Base-by-base conservation (phyloP, 1,284 basidiomycete genomes). In the Tilletiaria anomala region DNA sequence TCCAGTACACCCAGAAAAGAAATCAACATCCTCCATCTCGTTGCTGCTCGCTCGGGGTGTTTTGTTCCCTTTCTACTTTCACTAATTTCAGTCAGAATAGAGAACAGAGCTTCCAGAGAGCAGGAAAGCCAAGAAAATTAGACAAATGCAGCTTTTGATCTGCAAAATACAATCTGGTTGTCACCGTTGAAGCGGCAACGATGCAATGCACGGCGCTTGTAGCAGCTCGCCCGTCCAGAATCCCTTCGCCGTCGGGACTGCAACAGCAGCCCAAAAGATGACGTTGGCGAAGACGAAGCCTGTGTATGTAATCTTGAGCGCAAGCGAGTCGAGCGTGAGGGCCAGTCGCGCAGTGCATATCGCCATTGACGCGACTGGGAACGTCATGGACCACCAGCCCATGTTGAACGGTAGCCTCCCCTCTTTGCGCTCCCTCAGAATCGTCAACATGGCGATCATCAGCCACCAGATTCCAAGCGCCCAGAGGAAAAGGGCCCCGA, bases 401-500 rank as follows among this genome's bases (percentile, higher is more conserved):
- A 61, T 54, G 24, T 55, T 57, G 50, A 61, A 61, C 3, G 44
- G 36, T 3, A 61, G 35, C 22, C 43, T 45, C 20, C 54, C 56
- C 10, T 40, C 29, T 19, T 42, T 42, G 15, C 43, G 21, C 40
- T 61, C 54, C 5, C 53, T 43, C 4, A 55, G 18, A 31, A 61
- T 41, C 14, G 53, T 61, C 8, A 47, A 42, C 0, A 53, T 18
- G 14, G 47, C 58, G n/a, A 61, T 44, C 19, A 44, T 32, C 4
- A 48, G 31, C 56, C 56, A 61, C 57, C 54, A 59, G 3, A 53
- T 42, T 2, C 58, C 58, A 3, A 59, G 40, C 2, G 51, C 58
- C 32, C 47, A 56, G 10, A 61, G 51, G 1, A 58, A 34, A 34
- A 61, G 50, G 2, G 54, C 58, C 4, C 45, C 48, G 18, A 59